Percentiles rank a stretch among this genome's conserved stretches.
phyloP scores from a whole-genome alignment of 768 basidiomycete species.

The Boletus sp. region DNA sequence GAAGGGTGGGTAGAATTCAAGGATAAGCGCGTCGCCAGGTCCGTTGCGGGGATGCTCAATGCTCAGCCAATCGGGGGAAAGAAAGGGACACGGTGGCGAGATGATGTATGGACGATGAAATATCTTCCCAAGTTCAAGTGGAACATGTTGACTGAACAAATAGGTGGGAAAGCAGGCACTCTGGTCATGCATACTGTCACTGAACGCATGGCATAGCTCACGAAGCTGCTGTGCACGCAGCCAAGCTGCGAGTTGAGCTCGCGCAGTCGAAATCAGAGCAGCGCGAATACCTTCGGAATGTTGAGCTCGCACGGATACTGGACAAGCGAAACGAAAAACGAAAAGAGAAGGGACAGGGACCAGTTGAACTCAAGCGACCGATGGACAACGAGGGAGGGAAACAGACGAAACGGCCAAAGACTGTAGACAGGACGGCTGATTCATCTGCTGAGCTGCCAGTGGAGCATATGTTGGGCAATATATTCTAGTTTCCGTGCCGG shows the following conservation, averaged over 20 bases:
- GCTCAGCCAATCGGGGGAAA: constrained; percentile 94
- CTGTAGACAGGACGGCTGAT: neutral
- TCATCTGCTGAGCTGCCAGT: constrained; percentile 23
- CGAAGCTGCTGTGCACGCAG: constrained; percentile 84
- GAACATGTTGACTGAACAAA: constrained; percentile 98
- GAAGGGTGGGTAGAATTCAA: constrained; percentile 99
- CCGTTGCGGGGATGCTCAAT: constrained; percentile 92
- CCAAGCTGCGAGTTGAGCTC: constrained; percentile 88
- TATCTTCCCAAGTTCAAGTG: constrained; percentile 98
- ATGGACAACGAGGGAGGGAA: constrained; percentile 5
- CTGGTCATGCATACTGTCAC: neutral
- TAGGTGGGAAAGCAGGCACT: constrained; percentile 63
- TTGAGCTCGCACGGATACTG: constrained; percentile 85
- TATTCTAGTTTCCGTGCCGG: constrained; percentile 42
- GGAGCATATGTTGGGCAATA: constrained; percentile 44
- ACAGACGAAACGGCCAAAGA: constrained; percentile 16
- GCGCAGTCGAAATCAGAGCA: constrained; percentile 87
- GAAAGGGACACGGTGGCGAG: constrained; percentile 86
- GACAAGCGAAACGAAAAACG: constrained; percentile 76
- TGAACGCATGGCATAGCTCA: constrained; percentile 57
- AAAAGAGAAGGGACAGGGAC: constrained; percentile 53
- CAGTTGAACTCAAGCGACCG: constrained; percentile 28
- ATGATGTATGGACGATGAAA: constrained; percentile 99
- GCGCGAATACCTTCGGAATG: constrained; percentile 88
- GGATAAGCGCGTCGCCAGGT: constrained; percentile 87